These are phyloP conservation scores for Hyaloscypha bicolor DNA, from an alignment of 495 filamentous ascomycete species.

Conservation along the genomic window DNA sequence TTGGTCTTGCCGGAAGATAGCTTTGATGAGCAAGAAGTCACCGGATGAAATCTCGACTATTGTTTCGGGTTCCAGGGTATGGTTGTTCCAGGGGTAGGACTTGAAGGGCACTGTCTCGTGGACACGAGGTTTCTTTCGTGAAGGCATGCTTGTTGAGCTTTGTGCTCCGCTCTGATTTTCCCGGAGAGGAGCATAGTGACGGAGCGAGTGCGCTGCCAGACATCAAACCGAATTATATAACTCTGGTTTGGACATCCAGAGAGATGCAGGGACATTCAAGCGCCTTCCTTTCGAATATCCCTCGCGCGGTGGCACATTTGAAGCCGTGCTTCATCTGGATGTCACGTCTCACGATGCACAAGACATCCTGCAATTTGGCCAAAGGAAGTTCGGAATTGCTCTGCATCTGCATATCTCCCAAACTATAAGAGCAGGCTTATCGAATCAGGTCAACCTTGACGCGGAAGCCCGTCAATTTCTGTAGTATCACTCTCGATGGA, in stretches of 20 bases:
- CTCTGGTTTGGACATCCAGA: too few relatives aligned
- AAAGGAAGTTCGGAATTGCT: background rate
- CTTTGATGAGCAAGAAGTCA: conserved; percentile 44
- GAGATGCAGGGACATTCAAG: too few relatives aligned
- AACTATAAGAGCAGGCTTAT: background rate
- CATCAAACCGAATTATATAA: background rate
- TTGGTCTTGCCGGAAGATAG: conserved; percentile 36
- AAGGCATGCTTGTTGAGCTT: background rate
- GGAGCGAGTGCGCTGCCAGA: background rate
- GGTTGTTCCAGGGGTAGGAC: background rate
- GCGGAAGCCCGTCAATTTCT: too few relatives aligned
- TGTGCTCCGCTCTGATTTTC: too few relatives aligned
- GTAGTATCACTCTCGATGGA: too few relatives aligned
- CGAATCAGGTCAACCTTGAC: too few relatives aligned
- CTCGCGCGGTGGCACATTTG: background rate
- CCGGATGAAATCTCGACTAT: conserved; percentile 19
- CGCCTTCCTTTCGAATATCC: too few relatives aligned
- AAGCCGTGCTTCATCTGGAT: too few relatives aligned
- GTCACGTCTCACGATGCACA: too few relatives aligned
- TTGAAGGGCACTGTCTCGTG: background rate
- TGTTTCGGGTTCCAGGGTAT: background rate
- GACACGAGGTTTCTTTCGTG: background rate
- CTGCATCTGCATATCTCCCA: background rate
- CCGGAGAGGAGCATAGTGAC: too few relatives aligned
- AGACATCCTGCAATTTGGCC: too few relatives aligned